Base-by-base conservation (phyloP, 1,139 yeast genomes). In the Lodderomyces beijingensis region DNA sequence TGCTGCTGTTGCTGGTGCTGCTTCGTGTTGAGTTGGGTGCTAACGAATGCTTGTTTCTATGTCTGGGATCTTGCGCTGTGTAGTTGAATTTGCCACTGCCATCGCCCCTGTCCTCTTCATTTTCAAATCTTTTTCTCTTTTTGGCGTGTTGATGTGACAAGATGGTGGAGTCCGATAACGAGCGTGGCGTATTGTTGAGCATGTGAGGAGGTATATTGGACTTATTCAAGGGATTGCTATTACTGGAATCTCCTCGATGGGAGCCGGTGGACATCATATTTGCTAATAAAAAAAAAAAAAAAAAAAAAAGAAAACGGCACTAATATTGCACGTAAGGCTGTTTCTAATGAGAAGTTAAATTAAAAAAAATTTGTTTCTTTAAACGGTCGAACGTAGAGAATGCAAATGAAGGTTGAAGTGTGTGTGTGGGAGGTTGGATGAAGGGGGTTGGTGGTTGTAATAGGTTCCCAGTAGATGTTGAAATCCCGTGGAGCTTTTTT, bases 261-360 rank as follows among this genome's bases (percentile, higher is more conserved):
- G 60, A 61, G 9, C 65, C 65, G 18, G 63, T 54, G 28, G 63
- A 51, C 42, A 53, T 53, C 59, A 52, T 44, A 5, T 20, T 26
- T 10, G 10, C 7, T 8, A 19, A 19, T 8, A 19, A 19, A 19
- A 19, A 19, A 19, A 10, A 19, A 19, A 19, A 19, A 23, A 10
- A 19, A 19, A 19, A 19, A 10, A 8, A 19, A 19, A 19, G 10
- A 7, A 19, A n/a, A n/a, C n/a, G n/a, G n/a, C n/a, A n/a, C n/a
- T n/a, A n/a, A n/a, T n/a, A n/a, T n/a, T n/a, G n/a, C n/a, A n/a
- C n/a, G n/a, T n/a, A n/a, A n/a, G n/a, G n/a, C n/a, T n/a, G n/a
- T n/a, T n/a, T n/a, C n/a, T n/a, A n/a, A n/a, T n/a, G n/a, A n/a
- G n/a, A n/a, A n/a, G n/a, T n/a, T n/a, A n/a, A n/a, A n/a, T n/a